Evolutionary conservation across 2,329 filamentous ascomycete species (phyloP).

Genomic region (Trichoderma atrobrunneum): DNA sequence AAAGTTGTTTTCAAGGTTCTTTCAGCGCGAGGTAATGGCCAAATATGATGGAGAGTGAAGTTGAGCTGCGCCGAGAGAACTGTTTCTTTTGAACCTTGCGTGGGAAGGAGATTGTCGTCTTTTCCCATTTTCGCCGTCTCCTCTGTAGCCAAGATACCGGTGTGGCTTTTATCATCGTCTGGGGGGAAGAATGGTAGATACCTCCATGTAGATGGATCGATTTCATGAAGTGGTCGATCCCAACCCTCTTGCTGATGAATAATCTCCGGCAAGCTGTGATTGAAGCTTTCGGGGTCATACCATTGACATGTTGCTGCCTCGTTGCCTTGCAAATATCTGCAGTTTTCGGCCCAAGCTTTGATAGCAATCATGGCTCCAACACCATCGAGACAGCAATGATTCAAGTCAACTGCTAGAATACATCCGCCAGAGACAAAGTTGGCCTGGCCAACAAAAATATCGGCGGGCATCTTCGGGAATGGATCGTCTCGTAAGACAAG

Average conservation of each 20-base stretch:
- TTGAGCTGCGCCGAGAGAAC: conserved; percentile 25
- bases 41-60: conserved; percentile 29
- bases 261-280: conserved; percentile 30
- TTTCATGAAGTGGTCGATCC: conserved; percentile 22
- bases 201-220: conserved; percentile 27
- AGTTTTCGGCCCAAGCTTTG: conserved; percentile 33
- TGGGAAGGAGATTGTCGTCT: not conserved
- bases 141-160: not conserved
- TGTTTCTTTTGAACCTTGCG: not conserved
- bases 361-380: conserved; percentile 30
- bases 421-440: conserved; percentile 34
- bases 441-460: conserved; percentile 31
- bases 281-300: conserved; percentile 32
- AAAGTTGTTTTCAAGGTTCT: conserved; percentile 29
- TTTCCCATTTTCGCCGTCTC: not conserved
- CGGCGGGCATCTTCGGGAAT: conserved; percentile 29
- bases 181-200: not conserved
- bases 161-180: not conserved
- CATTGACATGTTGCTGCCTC: conserved; percentile 27
- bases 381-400: conserved; percentile 31
- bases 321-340: conserved; percentile 29
- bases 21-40: conserved; percentile 31
- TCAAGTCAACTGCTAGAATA: conserved; percentile 28
- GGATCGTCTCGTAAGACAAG: conserved; percentile 27
- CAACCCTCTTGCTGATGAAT: conserved; percentile 29